Conservation (phyloP, 257 asterid genomes). For the Scutellaria minor region DNA sequence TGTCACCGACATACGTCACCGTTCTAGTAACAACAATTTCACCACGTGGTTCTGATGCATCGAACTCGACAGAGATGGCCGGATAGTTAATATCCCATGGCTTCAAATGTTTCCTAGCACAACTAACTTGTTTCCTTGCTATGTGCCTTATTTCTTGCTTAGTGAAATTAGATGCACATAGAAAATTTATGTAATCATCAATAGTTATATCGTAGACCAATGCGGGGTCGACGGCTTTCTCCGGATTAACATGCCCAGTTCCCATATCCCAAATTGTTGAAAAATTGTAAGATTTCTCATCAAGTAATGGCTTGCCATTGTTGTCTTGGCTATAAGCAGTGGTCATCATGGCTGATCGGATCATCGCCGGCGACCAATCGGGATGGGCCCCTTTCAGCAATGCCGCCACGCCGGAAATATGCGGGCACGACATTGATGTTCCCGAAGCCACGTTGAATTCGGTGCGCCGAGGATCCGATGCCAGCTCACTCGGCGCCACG, state of each 20-base stretch:
- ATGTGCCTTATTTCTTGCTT: constrained; percentile 48
- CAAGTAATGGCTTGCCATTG: constrained; percentile 59
- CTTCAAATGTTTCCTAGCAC: constrained; percentile 42
- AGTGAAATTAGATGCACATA: constrained; percentile 65
- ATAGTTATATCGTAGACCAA: constrained; percentile 63
- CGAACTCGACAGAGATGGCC: constrained; percentile 58
- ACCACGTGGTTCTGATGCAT: constrained; percentile 29
- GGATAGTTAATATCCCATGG: constrained; percentile 88
- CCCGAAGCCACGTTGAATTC: constrained; percentile 76
- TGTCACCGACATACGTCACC: constrained; percentile 59
- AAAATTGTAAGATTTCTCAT: constrained; percentile 54
- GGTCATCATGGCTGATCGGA: constrained; percentile 86
- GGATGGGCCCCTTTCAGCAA: constrained; percentile 85
- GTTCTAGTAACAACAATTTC: constrained; percentile 51
- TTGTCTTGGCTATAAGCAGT: constrained; percentile 61
- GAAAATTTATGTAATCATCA: constrained; percentile 62
- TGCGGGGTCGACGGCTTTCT: constrained; percentile 79
- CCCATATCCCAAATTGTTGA: constrained; percentile 72
- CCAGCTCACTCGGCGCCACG: constrained; percentile 62
- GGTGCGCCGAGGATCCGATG: constrained; percentile 59
- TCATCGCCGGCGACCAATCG: constrained; percentile 97
- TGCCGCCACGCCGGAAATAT: constrained; percentile 82
- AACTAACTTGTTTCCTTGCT: constrained; percentile 43
- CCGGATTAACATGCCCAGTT: constrained; percentile 81
- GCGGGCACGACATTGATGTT: constrained; percentile 98